These are phyloP conservation scores for Notholithocarpus densiflorus DNA, from an alignment of 306 rosid genomes.

Conservation along the genomic window DNA sequence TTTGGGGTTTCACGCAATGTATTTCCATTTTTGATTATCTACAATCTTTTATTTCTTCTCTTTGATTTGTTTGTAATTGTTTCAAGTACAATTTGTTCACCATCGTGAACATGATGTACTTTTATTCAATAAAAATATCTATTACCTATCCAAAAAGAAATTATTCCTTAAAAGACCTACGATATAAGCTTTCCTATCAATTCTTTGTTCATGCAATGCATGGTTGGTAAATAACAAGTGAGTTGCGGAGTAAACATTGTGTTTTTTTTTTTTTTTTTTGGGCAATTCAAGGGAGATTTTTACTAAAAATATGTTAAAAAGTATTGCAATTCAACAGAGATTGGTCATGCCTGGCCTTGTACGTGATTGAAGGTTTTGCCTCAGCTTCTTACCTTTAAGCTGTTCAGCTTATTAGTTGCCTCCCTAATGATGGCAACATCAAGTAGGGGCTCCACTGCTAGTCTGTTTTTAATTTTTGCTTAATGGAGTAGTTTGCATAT, in stretches of 20 bases:
- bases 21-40: too few species aligned
- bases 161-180: background rate
- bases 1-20: too few species aligned
- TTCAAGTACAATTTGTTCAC: too few species aligned
- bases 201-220: background rate
- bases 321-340: background rate
- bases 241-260: background rate
- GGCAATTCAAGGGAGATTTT: background rate
- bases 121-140: too few species aligned
- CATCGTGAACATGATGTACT: too few species aligned
- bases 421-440: background rate
- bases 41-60: too few species aligned
- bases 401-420: background rate
- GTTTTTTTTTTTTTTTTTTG: background rate
- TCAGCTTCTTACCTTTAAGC: background rate
- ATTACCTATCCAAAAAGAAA: too few species aligned
- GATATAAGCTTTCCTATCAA: constrained; percentile 3
- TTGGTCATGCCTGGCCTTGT: background rate
- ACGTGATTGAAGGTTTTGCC: background rate
- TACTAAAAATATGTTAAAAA: background rate
- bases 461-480: background rate
- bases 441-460: background rate
- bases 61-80: too few species aligned
- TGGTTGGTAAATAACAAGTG: background rate
- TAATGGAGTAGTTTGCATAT: background rate